phyloP scores from a whole-genome alignment of 1,284 basidiomycete species.

The Malassezia furfur region DNA sequence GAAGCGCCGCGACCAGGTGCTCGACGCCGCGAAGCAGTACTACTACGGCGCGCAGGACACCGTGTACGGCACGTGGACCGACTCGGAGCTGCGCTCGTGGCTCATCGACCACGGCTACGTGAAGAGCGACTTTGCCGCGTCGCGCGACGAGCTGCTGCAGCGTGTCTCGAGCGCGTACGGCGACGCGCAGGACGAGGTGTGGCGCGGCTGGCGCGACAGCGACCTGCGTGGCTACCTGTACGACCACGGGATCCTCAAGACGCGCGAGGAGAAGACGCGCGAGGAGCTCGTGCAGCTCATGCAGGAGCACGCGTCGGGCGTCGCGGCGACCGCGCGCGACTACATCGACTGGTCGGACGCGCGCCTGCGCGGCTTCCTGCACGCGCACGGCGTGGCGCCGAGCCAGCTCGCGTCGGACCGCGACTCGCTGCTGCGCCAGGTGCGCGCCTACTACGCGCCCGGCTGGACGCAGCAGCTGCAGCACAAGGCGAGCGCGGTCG shows the following conservation, averaged over 20 bases:
- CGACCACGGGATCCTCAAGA: slow-evolving; percentile 32
- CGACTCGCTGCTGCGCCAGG: slow-evolving; percentile 38
- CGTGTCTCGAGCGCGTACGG: slow-evolving; percentile 33
- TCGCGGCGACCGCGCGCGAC: slow-evolving; percentile 27
- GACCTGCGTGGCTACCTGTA: slow-evolving; percentile 38
- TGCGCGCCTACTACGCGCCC: slow-evolving; percentile 39
- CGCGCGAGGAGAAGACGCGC: slow-evolving; percentile 30
- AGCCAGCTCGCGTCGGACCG: slow-evolving; percentile 34
- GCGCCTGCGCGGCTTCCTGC: slow-evolving; percentile 34
- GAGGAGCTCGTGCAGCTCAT: slow-evolving; percentile 33
- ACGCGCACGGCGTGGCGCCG: slow-evolving; percentile 27
- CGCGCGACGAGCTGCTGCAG: slow-evolving; percentile 31
- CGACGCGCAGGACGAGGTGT: slow-evolving; percentile 25
- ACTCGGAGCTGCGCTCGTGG: slow-evolving; percentile 36
- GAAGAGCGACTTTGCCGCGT: slow-evolving; percentile 31
- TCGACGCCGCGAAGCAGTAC: slow-evolving; percentile 35
- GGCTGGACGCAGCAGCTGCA: neutral
- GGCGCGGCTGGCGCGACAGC: slow-evolving; percentile 37
- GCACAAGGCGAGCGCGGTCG: neutral
- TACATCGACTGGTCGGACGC: slow-evolving; percentile 43
- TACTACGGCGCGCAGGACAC: slow-evolving; percentile 34
- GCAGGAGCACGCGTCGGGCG: slow-evolving; percentile 29
- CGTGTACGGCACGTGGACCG: slow-evolving; percentile 41
- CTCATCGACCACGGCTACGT: slow-evolving; percentile 33
- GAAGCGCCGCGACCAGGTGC: slow-evolving; percentile 38